Percentiles rank a stretch among this genome's conserved stretches.
Evolutionary conservation across 2,329 filamentous ascomycete genomes (phyloP).

Genomic region (Cladosporium velox): DNA sequence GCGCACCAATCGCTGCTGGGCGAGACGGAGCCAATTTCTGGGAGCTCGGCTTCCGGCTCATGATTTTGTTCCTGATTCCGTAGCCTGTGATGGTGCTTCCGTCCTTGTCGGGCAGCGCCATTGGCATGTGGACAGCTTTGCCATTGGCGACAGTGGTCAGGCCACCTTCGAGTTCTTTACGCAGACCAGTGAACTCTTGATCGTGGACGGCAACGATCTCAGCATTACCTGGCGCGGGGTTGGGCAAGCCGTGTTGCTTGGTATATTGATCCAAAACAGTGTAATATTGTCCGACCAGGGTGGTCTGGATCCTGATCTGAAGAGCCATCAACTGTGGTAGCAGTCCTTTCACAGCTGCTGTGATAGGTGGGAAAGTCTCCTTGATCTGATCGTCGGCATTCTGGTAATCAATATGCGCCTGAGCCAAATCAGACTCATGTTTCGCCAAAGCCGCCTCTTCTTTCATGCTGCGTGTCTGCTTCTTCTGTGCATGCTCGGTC

Average conservation of each 20-base stretch:
- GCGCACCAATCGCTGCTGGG: conserved; percentile 4
- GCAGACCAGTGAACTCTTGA: conserved; percentile 61
- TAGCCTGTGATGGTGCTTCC: conserved; percentile 38
- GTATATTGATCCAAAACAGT: conserved; percentile 75
- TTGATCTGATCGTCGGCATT: conserved; percentile 74
- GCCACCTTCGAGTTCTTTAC: conserved; percentile 64
- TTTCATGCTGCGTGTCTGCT: conserved; percentile 68
- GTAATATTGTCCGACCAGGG: conserved; percentile 75
- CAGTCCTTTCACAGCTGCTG: conserved; percentile 70
- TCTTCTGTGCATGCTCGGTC: conserved; percentile 69
- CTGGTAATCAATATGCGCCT: conserved; percentile 68
- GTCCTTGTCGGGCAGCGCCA: conserved; percentile 50
- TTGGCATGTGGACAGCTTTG: conserved; percentile 63
- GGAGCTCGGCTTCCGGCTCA: conserved; percentile 4
- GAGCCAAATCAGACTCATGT: conserved; percentile 68
- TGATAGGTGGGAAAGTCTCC: conserved; percentile 69
- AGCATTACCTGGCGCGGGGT: conserved; percentile 71
- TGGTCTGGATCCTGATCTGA: conserved; percentile 76
- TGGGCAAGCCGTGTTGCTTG: conserved; percentile 67
- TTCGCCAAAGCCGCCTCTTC: conserved; percentile 72
- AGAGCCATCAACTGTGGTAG: conserved; percentile 69
- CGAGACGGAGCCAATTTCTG: conserved; percentile 2
- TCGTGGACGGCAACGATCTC: conserved; percentile 70
- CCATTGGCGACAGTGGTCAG: conserved; percentile 66
- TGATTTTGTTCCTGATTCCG: conserved; percentile 23